Percentiles rank a stretch among this genome's conserved stretches.
Evolutionary conservation across 163 green algal species (phyloP).

Genomic region (Chlorella variabilis): DNA sequence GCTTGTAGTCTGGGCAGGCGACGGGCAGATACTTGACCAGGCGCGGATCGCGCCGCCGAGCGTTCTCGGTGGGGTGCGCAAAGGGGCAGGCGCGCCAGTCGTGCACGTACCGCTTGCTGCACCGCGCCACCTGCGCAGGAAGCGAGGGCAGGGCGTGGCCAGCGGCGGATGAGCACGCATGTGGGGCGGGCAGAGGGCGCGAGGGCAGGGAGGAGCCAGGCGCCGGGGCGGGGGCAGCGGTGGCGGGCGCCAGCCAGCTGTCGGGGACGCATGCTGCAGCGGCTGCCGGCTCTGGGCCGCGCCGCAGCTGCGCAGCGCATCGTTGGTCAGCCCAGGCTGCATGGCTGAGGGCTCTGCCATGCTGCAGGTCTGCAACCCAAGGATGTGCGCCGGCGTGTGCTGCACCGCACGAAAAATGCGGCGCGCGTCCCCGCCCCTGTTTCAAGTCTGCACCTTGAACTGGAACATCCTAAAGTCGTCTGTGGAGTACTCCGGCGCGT

Average conservation of each 20-base stretch:
- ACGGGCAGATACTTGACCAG: conserved; percentile 79
- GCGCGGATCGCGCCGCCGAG: conserved; percentile 82
- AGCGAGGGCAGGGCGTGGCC: neutral
- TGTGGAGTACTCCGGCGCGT: conserved; percentile 79
- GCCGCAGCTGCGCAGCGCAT: too few relatives aligned
- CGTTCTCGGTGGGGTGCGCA: conserved; percentile 91
- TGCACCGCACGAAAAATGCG: too few relatives aligned
- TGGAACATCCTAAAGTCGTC: conserved; percentile 88
- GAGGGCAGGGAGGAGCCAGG: too few relatives aligned
- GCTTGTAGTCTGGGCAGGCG: conserved; percentile 90
- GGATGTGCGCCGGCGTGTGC: too few relatives aligned
- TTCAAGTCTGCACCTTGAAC: conserved; percentile 90
- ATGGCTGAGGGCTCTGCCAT: too few relatives aligned
- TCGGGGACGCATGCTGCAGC: too few relatives aligned
- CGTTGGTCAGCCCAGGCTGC: too few relatives aligned
- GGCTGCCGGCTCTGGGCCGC: too few relatives aligned
- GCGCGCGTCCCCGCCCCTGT: too few relatives aligned
- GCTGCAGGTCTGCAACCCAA: too few relatives aligned
- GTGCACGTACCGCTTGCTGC: conserved; percentile 83
- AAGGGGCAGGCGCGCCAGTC: conserved; percentile 92
- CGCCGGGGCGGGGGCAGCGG: too few relatives aligned
- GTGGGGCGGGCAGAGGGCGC: neutral
- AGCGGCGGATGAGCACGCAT: neutral
- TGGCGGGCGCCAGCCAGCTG: neutral
- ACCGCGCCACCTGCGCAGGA: conserved; percentile 69